These are phyloP conservation scores for Rhododendron simsii DNA, from an alignment of 148 eudicot species.

Conservation along the genomic window DNA sequence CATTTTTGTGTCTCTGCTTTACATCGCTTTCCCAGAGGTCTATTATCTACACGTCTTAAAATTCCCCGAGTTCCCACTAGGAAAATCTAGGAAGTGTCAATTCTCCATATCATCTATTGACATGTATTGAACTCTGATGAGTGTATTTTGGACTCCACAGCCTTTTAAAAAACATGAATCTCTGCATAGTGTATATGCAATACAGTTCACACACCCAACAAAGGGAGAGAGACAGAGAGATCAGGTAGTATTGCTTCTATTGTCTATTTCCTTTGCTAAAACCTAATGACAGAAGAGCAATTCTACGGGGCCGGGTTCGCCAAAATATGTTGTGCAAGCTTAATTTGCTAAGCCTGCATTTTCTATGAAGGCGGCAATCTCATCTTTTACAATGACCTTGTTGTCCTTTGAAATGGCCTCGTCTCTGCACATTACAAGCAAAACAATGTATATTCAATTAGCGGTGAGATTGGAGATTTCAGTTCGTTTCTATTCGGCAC, in stretches of 20 bases:
- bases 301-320: background rate
- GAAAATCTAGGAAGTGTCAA: background rate
- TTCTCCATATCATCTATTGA: background rate
- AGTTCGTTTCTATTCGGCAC: background rate
- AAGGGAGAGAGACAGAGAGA: background rate
- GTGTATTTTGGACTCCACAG: background rate
- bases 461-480: background rate
- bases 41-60: background rate
- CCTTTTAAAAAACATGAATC: background rate
- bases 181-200: background rate
- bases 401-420: background rate
- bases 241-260: background rate
- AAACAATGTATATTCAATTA: background rate
- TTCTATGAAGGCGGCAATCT: background rate
- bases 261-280: background rate
- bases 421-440: background rate
- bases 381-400: background rate
- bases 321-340: background rate
- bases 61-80: background rate
- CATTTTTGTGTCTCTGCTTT: background rate
- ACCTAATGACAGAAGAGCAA: background rate
- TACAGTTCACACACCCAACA: background rate
- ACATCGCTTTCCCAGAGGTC: background rate
- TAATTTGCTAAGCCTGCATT: background rate
- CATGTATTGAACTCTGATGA: background rate